A percentile compares a stretch with the other conserved stretches of the same genome.
phyloP scores from a whole-genome alignment of 2,329 filamentous ascomycete species.

The Raffaelea ambrosiae region DNA sequence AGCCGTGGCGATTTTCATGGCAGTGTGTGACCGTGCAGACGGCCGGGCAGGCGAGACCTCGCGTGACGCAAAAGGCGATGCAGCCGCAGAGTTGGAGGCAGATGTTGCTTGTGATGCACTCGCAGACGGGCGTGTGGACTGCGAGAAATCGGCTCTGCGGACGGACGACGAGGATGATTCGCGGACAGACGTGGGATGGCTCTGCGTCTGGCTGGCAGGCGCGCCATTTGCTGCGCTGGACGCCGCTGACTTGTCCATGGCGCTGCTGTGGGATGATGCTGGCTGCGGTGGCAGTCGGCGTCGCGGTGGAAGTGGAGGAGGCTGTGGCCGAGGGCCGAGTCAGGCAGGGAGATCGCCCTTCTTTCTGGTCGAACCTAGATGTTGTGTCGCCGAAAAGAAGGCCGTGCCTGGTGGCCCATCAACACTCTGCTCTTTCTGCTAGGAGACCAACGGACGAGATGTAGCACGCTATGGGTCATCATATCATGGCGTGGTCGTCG shows the following conservation, averaged over 20 bases:
- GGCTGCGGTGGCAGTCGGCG: neutral
- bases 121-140: constrained; percentile 11
- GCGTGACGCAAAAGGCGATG: constrained; percentile 27
- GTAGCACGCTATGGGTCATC: constrained; percentile 9
- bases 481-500: constrained; percentile 7
- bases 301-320: constrained; percentile 13
- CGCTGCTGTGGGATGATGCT: constrained; percentile 17
- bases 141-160: constrained; percentile 13
- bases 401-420: neutral
- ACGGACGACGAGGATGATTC: constrained; percentile 16
- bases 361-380: no score
- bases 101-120: constrained; percentile 16
- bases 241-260: constrained; percentile 27
- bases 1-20: constrained; percentile 21
- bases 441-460: constrained; percentile 2
- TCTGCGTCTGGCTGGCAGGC: constrained; percentile 13
- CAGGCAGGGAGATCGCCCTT: neutral
- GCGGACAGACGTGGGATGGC: constrained; percentile 16
- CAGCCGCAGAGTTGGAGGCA: constrained; percentile 18
- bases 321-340: constrained; percentile 1
- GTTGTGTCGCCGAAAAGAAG: no score
- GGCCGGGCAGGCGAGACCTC: constrained; percentile 40
- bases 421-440: constrained; percentile 4
- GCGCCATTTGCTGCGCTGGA: constrained; percentile 18
- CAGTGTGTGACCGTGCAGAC: constrained; percentile 19